phyloP scores from a whole-genome alignment of 164 flowering plant genomes.

The Malania oleifera region DNA sequence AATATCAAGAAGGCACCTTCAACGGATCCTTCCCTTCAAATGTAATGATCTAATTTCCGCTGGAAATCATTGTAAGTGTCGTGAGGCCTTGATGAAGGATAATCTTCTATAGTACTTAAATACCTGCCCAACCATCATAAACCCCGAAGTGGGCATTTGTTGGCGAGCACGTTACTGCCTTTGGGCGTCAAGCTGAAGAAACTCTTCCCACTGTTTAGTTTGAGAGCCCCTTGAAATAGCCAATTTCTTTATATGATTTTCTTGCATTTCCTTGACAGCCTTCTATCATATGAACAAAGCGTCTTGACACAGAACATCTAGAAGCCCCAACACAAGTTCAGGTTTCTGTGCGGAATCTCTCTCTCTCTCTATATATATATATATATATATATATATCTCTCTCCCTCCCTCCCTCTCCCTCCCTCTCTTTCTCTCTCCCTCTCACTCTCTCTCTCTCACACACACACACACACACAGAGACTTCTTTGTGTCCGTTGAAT shows the following conservation, averaged over 20 bases:
- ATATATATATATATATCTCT: no score
- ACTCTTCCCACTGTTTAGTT: slow-evolving; percentile 88
- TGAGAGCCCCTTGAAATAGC: slow-evolving; percentile 53
- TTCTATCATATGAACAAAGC: slow-evolving; percentile 27
- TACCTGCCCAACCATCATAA: slow-evolving; percentile 53
- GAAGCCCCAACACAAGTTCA: neutral
- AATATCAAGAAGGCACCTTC: no score
- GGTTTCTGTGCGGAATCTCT: no score
- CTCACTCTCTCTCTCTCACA: no score
- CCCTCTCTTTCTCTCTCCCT: no score
- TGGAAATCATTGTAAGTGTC: slow-evolving; percentile 59
- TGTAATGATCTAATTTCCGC: no score
- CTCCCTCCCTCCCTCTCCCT: no score
- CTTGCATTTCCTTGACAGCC: slow-evolving; percentile 77
- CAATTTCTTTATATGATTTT: slow-evolving; percentile 67
- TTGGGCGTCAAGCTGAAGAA: slow-evolving; percentile 62
- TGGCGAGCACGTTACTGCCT: slow-evolving; percentile 55
- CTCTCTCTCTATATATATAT: no score
- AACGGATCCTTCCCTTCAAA: no score
- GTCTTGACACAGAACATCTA: no score
- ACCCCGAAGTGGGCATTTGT: slow-evolving; percentile 43
- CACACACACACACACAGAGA: no score
- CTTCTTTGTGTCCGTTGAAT: no score
- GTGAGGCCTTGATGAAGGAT: slow-evolving; percentile 54
- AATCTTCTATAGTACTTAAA: slow-evolving; percentile 44